Conservation (phyloP, 768 basidiomycete species). For the Tylopilus sp. region DNA sequence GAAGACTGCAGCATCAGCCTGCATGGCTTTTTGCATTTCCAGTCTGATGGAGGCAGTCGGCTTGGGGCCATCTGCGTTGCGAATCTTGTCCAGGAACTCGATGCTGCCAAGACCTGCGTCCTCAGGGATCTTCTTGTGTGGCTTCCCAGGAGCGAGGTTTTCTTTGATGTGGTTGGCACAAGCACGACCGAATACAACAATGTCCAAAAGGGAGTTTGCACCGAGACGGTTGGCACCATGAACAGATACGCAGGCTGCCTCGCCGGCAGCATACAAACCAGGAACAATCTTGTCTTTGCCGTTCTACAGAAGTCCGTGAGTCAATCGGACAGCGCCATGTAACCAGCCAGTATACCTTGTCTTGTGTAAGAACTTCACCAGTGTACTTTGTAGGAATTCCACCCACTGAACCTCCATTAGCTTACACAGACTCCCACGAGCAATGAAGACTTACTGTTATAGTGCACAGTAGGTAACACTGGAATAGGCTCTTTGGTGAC, state of each 20-base stretch:
- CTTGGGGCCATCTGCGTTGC: constrained; percentile 76
- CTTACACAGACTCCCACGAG: neutral
- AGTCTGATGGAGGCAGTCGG: constrained; percentile 88
- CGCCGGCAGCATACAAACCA: constrained; percentile 96
- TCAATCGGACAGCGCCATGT: neutral
- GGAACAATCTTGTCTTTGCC: constrained; percentile 95
- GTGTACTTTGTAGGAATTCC: constrained; percentile 99
- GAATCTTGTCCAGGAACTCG: constrained; percentile 85
- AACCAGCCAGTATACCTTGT: constrained; percentile 44
- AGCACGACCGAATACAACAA: constrained; percentile 99
- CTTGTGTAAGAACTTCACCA: constrained; percentile 89
- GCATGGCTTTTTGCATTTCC: constrained; percentile 99
- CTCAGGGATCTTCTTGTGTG: constrained; percentile 84
- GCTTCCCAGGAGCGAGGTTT: constrained; percentile 81
- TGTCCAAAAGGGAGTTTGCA: constrained; percentile 97
- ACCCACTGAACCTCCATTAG: constrained; percentile 64
- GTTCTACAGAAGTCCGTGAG: constrained; percentile 35
- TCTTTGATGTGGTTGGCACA: constrained; percentile 97
- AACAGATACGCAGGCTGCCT: constrained; percentile 98
- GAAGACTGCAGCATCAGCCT: constrained; percentile 97
- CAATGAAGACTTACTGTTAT: constrained; percentile 74
- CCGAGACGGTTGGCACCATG: constrained; percentile 99
- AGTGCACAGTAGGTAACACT: constrained; percentile 96
- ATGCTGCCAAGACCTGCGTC: constrained; percentile 84
- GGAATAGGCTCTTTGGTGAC: constrained; percentile 99